Evolutionary conservation across 495 filamentous ascomycete species (phyloP), one percentile per base, ranked within the genome.

Genomic region (Hypoxylon subgilvum): DNA sequence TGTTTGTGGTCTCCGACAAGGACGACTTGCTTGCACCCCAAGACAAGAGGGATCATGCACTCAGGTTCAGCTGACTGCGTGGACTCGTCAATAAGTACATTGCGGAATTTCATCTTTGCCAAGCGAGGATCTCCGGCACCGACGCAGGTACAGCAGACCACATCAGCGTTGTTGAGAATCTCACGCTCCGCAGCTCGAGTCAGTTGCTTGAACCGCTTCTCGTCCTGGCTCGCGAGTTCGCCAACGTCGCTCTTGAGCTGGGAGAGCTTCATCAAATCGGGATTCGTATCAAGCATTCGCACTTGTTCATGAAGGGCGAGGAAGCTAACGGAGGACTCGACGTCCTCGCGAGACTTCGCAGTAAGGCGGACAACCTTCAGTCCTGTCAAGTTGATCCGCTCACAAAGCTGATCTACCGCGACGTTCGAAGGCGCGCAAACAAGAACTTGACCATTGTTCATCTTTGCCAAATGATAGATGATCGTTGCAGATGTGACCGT

Each of bases 401-500:
- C 94, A 71, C 95, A 97, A 34, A 99, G 87, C 71, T 99, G 94
- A 67, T 99, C 94, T 35, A 99, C 94, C 13, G 94, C 94, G 61
- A 99, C 94, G 79, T 99, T 99, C 34, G 94, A 99, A 1, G 94
- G 94, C 25, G 94, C 94, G 67, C 94, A 99, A 23, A 99, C 94
- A 34, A 99, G 79, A 17, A 97, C 92, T 65, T 96, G 95, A 39
- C 92, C 92, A 46, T 89, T 90, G 63, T 92, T 97, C 74, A 95
- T 87, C 75, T 96, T 99, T 58, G 90, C 88, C 54, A 99, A 83
- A 69, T 99, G 94, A 65, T 97, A 96, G 69, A 99, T 97, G 62
- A 99, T 95, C 0, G 94, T 99, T 16, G 95, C 94, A 16, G 95
- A 97, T n/a, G 94, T 99, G 43, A 99, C 94, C 0, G 94, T 99